phyloP scores from a whole-genome alignment of 306 rosid genomes.

The Erythrophleum fordii region DNA sequence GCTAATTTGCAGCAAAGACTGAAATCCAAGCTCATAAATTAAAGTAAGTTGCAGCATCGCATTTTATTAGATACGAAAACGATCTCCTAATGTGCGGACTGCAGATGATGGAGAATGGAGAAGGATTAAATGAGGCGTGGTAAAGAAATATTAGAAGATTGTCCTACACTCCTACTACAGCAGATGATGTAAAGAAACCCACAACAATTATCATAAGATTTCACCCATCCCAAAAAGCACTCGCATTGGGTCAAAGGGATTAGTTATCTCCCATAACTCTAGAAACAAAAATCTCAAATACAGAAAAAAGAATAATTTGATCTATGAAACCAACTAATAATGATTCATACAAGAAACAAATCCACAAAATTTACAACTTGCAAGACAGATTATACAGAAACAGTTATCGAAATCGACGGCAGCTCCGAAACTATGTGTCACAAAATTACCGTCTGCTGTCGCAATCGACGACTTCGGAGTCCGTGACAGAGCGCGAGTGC shows the following conservation, averaged over 20 bases:
- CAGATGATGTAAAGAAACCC: background rate
- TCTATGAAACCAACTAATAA: background rate
- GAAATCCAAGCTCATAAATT: background rate
- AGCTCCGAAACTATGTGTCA: background rate
- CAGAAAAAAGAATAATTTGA: background rate
- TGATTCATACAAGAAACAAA: conserved; percentile 18
- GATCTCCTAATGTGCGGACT: background rate
- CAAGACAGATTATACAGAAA: background rate
- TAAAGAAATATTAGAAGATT: background rate
- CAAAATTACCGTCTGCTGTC: conserved; percentile 44
- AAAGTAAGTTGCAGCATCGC: background rate
- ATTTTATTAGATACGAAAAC: background rate
- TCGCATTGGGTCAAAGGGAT: background rate
- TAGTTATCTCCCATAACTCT: background rate
- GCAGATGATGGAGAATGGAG: background rate
- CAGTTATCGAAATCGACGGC: background rate
- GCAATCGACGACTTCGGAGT: conserved; percentile 58
- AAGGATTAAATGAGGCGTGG: background rate
- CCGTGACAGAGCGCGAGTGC: conserved; percentile 58
- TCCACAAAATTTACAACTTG: conserved; percentile 29
- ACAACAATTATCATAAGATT: background rate
- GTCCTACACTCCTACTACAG: background rate
- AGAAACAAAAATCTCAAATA: background rate
- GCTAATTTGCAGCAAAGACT: background rate
- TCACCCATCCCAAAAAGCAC: background rate